These are phyloP conservation scores for Narthecium ossifragum DNA, from an alignment of 106 monocot genomes.

Conservation along the genomic window DNA sequence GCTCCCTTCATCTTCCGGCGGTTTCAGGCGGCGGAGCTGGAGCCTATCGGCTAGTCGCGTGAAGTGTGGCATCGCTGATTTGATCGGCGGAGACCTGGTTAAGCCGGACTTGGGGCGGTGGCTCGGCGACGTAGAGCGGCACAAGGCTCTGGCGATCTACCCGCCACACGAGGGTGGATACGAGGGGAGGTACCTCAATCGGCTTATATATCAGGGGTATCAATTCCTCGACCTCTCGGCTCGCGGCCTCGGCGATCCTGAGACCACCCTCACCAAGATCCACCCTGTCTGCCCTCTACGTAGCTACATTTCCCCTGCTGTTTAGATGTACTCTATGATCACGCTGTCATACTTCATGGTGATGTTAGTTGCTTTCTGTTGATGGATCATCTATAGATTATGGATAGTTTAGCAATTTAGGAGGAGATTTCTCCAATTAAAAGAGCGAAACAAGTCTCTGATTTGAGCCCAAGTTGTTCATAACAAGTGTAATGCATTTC, in stretches of 20 bases:
- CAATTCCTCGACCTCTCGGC: constrained; percentile 73
- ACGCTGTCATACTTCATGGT: too few species aligned
- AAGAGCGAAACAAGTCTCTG: too few species aligned
- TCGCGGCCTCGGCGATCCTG: constrained; percentile 84
- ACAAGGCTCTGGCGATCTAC: constrained; percentile 84
- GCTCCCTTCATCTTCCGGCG: neutral
- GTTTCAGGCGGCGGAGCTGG: neutral
- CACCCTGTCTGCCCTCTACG: constrained; percentile 83
- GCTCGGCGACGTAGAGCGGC: constrained; percentile 82
- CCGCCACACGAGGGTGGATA: constrained; percentile 88
- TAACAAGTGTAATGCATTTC: too few species aligned
- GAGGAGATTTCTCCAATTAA: too few species aligned
- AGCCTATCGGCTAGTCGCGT: constrained; percentile 26
- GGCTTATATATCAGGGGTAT: constrained; percentile 82
- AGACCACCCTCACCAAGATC: constrained; percentile 81
- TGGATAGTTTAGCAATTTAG: too few species aligned
- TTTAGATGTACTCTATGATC: too few species aligned
- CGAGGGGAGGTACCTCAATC: constrained; percentile 75
- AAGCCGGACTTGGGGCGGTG: constrained; percentile 78
- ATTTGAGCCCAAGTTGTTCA: too few species aligned
- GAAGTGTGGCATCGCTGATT: constrained; percentile 39
- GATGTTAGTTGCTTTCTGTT: too few species aligned
- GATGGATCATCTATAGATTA: too few species aligned
- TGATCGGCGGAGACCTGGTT: constrained; percentile 75
- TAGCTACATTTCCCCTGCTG: neutral